These are phyloP conservation scores for Priceomyces fermenticarens DNA, from an alignment of 805 yeast species.

Conservation along the genomic window DNA sequence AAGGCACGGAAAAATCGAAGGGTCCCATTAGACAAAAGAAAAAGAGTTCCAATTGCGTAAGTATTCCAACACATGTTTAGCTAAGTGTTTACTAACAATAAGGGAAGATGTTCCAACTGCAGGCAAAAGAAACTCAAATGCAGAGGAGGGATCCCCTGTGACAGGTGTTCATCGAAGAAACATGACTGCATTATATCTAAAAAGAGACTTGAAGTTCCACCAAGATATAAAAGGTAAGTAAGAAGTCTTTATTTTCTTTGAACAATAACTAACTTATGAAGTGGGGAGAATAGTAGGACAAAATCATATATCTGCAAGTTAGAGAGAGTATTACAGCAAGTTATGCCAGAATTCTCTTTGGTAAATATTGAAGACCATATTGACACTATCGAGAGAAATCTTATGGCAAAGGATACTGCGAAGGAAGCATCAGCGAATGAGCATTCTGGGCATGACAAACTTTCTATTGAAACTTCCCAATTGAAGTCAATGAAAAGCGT, in stretches of 20 bases:
- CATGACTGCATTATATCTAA: no score
- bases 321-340: conserved; percentile 11
- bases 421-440: background rate
- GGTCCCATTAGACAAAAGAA: conserved; percentile 8
- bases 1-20: conserved; percentile 7
- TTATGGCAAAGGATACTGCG: conserved; percentile 3
- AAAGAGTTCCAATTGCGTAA: conserved; percentile 9
- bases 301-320: conserved; percentile 9
- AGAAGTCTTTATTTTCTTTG: background rate
- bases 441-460: background rate
- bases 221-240: conserved; percentile 3
- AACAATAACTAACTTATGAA: background rate
- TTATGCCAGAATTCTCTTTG: conserved; percentile 8
- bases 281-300: background rate
- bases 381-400: conserved; percentile 10
- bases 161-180: background rate
- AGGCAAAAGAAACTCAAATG: conserved; percentile 9
- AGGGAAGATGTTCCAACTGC: conserved; percentile 11
- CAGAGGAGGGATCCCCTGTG: conserved; percentile 9
- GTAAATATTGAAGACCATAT: conserved; percentile 9
- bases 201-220: no score
- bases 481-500: background rate
- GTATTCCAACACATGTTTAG: background rate
- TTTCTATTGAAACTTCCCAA: background rate
- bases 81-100: conserved; percentile 2